Evolutionary conservation across 345 rosid species (phyloP).

Genomic region (Iberis pinnata): DNA sequence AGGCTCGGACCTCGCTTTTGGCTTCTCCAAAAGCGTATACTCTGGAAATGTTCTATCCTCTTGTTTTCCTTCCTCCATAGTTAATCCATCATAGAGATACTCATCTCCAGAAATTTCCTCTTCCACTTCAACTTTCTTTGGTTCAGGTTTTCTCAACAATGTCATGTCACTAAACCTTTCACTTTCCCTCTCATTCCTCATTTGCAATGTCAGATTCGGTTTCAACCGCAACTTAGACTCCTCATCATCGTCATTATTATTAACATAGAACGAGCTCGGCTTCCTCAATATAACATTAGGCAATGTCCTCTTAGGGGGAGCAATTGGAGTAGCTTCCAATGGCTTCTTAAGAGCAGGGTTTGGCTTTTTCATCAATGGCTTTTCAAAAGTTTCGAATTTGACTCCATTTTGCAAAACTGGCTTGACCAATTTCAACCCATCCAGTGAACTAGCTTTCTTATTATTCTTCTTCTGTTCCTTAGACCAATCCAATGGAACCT

Average conservation of each 20-base stretch:
- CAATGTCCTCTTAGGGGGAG: constrained; percentile 39
- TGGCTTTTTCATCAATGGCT: constrained; percentile 45
- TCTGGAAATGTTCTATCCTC: constrained; percentile 30
- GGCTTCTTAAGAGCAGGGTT: constrained; percentile 33
- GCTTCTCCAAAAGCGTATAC: constrained; percentile 50
- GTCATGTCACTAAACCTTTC: constrained; percentile 78
- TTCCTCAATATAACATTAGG: constrained; percentile 86
- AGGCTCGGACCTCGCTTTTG: constrained; percentile 28
- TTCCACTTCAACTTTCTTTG: constrained; percentile 23
- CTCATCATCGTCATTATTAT: constrained; percentile 46
- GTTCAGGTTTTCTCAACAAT: constrained; percentile 58
- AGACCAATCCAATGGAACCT: constrained; percentile 64
- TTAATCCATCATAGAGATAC: constrained; percentile 10
- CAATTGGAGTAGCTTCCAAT: constrained; percentile 13
- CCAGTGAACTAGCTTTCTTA: constrained; percentile 34
- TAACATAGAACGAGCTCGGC: constrained; percentile 50
- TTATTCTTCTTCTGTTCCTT: constrained; percentile 40
- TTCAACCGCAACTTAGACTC: constrained; percentile 52
- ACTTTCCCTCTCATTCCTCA: constrained; percentile 45
- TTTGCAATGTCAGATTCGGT: constrained; percentile 59
- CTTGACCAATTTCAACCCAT: constrained; percentile 58
- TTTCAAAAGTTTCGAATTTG: constrained; percentile 40
- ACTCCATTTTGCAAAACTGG: constrained; percentile 70
- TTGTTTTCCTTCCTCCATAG: constrained; percentile 22
- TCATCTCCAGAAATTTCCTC: constrained; percentile 23